Percentiles rank a stretch among this genome's conserved stretches.
These are phyloP conservation scores for Amborella trichopoda DNA, from an alignment of 164 flowering plant species.

Conservation along the genomic window DNA sequence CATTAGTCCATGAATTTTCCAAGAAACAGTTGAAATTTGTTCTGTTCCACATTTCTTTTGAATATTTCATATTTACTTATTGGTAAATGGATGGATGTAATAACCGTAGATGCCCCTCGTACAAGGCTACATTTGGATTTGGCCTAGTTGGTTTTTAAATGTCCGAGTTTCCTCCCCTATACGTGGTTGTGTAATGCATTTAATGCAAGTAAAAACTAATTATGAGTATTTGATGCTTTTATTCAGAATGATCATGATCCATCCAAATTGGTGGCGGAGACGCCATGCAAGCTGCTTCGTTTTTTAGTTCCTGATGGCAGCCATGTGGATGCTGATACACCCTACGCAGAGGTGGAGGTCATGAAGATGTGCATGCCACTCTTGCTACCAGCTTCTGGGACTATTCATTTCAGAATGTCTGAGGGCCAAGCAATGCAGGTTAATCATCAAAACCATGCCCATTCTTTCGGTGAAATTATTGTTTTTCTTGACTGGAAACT, in stretches of 20 bases:
- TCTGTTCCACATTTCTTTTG: neutral
- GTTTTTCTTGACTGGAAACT: too few relatives aligned
- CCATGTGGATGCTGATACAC: conserved; percentile 87
- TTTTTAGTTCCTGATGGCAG: conserved; percentile 71
- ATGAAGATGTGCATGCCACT: conserved; percentile 99
- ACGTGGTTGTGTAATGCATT: too few relatives aligned
- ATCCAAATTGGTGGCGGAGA: conserved; percentile 95
- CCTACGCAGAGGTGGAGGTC: conserved; percentile 98
- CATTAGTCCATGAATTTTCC: neutral
- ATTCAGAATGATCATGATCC: conserved; percentile 98
- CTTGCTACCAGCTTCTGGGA: conserved; percentile 94
- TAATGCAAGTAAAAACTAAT: too few relatives aligned
- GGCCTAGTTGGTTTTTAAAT: too few relatives aligned
- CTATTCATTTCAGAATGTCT: conserved; percentile 67
- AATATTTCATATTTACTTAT: neutral
- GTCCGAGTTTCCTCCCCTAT: too few relatives aligned
- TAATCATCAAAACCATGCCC: too few relatives aligned
- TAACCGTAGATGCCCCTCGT: too few relatives aligned
- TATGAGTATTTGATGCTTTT: too few relatives aligned
- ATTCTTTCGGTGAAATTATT: too few relatives aligned
- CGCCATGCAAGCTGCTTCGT: conserved; percentile 97
- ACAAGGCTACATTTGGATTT: too few relatives aligned
- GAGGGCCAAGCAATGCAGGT: conserved; percentile 99
- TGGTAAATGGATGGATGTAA: too few relatives aligned
- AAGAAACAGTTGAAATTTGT: neutral